Evolutionary conservation across 257 asterid species (phyloP).

Genomic region (Capsicum baccatum): DNA sequence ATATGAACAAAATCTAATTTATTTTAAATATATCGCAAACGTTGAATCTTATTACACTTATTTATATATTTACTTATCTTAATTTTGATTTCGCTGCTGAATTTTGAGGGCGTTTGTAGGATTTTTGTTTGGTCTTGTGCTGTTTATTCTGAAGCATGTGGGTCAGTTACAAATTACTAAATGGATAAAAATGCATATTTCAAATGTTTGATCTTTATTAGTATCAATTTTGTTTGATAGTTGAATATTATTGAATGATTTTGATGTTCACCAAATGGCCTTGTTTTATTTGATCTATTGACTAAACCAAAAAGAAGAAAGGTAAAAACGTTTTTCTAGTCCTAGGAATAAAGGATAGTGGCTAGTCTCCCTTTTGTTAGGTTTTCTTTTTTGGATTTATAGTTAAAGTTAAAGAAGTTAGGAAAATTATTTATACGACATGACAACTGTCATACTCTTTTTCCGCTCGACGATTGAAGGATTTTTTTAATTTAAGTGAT

Average conservation of each 20-base stretch:
- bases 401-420: background rate
- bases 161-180: background rate
- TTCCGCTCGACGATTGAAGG: too few relatives aligned
- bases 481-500: too few relatives aligned
- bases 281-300: background rate
- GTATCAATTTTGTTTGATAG: background rate
- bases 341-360: background rate
- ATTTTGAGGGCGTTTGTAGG: background rate
- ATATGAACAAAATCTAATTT: background rate
- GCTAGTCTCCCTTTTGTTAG: background rate
- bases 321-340: background rate
- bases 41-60: too few relatives aligned
- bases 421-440: background rate
- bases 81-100: background rate
- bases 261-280: background rate
- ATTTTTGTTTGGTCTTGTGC: background rate
- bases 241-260: conserved; percentile 4
- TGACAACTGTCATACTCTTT: background rate
- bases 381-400: background rate
- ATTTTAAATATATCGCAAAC: background rate
- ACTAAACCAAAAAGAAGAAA: background rate
- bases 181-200: background rate
- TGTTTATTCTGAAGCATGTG: background rate
- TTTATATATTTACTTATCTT: too few relatives aligned
- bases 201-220: background rate